Base-by-base conservation (phyloP, 139 green algal genomes). In the Tetraselmis chui region DNA sequence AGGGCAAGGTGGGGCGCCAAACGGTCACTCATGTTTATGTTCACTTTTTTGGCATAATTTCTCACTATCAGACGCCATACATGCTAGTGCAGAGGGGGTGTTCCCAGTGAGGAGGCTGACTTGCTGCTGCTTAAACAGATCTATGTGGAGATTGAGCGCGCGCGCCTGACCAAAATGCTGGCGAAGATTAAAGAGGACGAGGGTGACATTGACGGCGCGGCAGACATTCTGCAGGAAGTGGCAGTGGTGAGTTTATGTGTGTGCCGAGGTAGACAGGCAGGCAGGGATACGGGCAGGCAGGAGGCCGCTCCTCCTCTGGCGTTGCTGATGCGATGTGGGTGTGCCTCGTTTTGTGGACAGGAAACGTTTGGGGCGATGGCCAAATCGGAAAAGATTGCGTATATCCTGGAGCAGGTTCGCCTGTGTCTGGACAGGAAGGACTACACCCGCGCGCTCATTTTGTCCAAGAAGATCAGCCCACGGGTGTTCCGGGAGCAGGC, bases 281-380 rank as follows among this genome's bases (percentile, higher is more conserved):
- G 78, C 2, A 27, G 22, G 22, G 30, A 80, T 23, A 58, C 76
- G 30, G 30, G 22, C 30, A 77, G 23, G 30, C 29, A n/a, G n/a
- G n/a, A n/a, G n/a, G n/a, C n/a, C n/a, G n/a, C n/a, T n/a, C n/a
- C n/a, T n/a, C n/a, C n/a, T n/a, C n/a, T n/a, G n/a, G n/a, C n/a
- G n/a, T n/a, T n/a, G n/a, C n/a, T n/a, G n/a, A n/a, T n/a, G n/a
- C n/a, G n/a, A 82, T 31, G 74, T 23, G 22, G 5, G 25, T 83
- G 5, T 82, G 5, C 84, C 84, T 83, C 31, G 23, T 82, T 23
- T 82, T 82, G 59, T 2, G 2, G 82, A 78, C 86, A 93, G 87
- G 97, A 99, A 86, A 99, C 97, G 1, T 99, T 97, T 91, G 97
- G 97, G 11, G 95, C 96, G 28, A 98, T 99, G 95, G 92, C 95